Evolutionary conservation across 495 filamentous ascomycete species (phyloP), one percentile per base, ranked within the genome.

Genomic region (Hyphodiscus hymeniophilus): DNA sequence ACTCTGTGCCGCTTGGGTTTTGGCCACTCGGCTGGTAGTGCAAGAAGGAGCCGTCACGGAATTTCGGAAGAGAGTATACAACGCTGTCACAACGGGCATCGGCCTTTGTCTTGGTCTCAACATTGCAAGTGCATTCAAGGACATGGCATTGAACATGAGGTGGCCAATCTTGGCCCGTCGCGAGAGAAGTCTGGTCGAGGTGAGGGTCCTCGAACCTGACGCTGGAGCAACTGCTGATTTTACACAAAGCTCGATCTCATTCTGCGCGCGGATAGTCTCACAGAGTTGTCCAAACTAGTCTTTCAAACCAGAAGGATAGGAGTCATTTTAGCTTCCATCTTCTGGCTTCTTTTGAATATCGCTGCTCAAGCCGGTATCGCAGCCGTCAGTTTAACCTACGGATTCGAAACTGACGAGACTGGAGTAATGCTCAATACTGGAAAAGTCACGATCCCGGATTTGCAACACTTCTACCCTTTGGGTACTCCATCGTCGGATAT

Each of bases 91-190:
- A 12, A 60, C 55, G 0, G 54, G 40, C 1, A 42, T 62, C n/a
- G 51, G 43, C 28, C 60, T 62, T 22, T 46, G 49, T 12, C 31
- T 62, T 12, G 54, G 57, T 48, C 31, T 62, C 15, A 62, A 62
- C 40, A 49, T 62, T 40, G 55, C 54, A 18, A 60, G 55, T 42
- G 52, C 54, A 16, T 54, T 62, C 39, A 62, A 62, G 50, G 57
- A 60, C 41, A 48, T 62, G 52, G 54, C 57, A 24, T 40, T 55
- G 35, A 55, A 60, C 24, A 53, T 62, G 55, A 44, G 60, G 38
- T 62, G 60, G 60, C 48, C 46, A 26, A 51, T 60, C 38, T 33
- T 62, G n/a, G 35, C 28, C 34, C 18, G 13, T 5, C 35, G 41
- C 21, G 54, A 53, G 31, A 26, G 55, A 31, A 55, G 20, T 45